phyloP scores from a whole-genome alignment of 139 green algal species.

The Desmodesmus armatus region DNA sequence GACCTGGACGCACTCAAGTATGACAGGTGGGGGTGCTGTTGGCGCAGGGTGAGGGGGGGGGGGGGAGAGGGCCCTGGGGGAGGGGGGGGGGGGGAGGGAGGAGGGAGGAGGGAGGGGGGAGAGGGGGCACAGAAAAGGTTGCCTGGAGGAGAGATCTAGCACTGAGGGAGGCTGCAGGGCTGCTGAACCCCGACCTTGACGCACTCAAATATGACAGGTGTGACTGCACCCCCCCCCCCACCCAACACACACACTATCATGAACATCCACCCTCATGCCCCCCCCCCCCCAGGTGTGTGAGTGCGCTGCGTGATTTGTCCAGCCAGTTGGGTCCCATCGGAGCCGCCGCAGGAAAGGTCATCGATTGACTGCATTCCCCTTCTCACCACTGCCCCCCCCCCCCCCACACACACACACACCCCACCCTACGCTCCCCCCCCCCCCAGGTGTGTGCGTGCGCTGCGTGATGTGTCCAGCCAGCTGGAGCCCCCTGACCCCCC shows the following conservation, averaged over 20 bases:
- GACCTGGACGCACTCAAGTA: conserved; percentile 4
- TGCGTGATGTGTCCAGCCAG: neutral
- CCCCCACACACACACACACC: neutral
- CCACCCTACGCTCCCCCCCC: too few species aligned
- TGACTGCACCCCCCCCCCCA: neutral
- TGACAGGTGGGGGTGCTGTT: conserved; percentile 32
- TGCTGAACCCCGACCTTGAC: neutral
- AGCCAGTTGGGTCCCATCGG: neutral
- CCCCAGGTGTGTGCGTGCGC: neutral
- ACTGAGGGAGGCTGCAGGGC: conserved; percentile 25
- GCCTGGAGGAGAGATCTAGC: neutral
- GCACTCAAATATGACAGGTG: conserved; percentile 30
- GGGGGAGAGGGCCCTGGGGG: too few species aligned
- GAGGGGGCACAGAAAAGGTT: too few species aligned
- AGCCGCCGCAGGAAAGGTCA: too few species aligned
- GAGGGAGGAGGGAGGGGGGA: too few species aligned
- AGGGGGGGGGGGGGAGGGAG: too few species aligned
- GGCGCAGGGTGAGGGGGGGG: too few species aligned
- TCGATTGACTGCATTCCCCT: too few species aligned
- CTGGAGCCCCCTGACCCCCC: conserved; percentile 14
- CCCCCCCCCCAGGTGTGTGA: neutral
- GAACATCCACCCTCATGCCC: neutral
- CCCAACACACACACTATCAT: neutral
- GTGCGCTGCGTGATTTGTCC: neutral
- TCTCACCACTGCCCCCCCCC: neutral